Evolutionary conservation across 202 grass and related monocot species (phyloP), one percentile per base, ranked within the genome.

Genomic region (Bolboschoenoplectus hybrid): DNA sequence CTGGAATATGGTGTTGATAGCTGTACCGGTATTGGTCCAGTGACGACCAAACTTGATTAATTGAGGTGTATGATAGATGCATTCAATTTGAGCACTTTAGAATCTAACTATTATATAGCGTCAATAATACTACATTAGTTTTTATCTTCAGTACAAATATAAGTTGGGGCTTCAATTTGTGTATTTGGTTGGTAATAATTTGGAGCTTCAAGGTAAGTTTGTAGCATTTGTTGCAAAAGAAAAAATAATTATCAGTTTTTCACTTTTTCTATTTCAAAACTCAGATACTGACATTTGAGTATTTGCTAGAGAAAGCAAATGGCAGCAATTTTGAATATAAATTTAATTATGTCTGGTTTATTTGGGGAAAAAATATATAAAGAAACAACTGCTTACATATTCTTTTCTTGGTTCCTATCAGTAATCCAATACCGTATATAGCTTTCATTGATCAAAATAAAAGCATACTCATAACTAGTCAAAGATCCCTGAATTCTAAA

Each of bases 401-500:
- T n/a, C 19, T 52, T 52, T 58, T 34, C 51, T 35, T 57, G 34
- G 74, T 58, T 41, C 9, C 35, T 38, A 60, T 41, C 52, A 60
- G 52, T 38, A 65, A 82, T 34, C 1, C 44, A 17, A 69, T 55
- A 83, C 12, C 5, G 26, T 26, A 26, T 26, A 83, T 81, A 67
- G 46, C 12, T 67, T 55, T 51, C 20, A 5, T 2, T 10, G 9
- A 83, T 69, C 11, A 39, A 83, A 46, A 60, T 39, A 40, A 80
- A 80, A 82, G 79, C 79, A 65, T 82, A 11, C 0, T 20, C 3
- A 45, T 19, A 71, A 47, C 63, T 53, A 71, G 46, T 69, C 82
- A 84, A 84, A 84, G 82, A 84, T 69, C 46, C 44, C 66, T 84
- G 82, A 71, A 40, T 79, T 79, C 55, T 60, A n/a, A 84, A 84